A percentile compares a stretch with the other conserved stretches of the same genome.
These are phyloP conservation scores for Wickerhamiella musiphila DNA, from an alignment of 805 yeast genomes.

Conservation along the genomic window DNA sequence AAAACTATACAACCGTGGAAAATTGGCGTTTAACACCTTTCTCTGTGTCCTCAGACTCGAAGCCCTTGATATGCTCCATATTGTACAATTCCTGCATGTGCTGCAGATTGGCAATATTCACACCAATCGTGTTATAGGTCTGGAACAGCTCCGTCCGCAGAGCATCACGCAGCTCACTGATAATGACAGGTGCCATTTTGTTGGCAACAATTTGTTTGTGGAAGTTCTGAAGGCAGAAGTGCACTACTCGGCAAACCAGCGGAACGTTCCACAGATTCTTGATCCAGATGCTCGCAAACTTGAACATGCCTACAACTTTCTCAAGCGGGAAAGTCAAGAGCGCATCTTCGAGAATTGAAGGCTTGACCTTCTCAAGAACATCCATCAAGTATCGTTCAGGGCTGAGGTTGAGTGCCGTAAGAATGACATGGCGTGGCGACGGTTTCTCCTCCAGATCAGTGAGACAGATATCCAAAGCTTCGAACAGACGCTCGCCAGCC, in stretches of 20 bases:
- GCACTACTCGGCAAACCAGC: conserved; percentile 54
- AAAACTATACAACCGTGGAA: neutral
- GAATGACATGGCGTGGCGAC: conserved; percentile 39
- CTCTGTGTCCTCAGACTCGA: conserved; percentile 32
- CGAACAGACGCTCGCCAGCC: conserved; percentile 85
- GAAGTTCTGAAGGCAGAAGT: conserved; percentile 55
- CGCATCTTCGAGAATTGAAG: conserved; percentile 86
- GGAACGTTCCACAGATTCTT: conserved; percentile 32
- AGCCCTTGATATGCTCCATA: conserved; percentile 53
- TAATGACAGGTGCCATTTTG: conserved; percentile 31
- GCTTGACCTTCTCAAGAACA: conserved; percentile 48
- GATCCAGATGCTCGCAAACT: conserved; percentile 65
- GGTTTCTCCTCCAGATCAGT: conserved; percentile 38
- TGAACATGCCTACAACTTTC: conserved; percentile 50
- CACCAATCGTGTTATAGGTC: conserved; percentile 51
- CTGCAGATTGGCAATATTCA: conserved; percentile 67
- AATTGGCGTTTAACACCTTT: conserved; percentile 1
- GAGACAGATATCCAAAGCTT: conserved; percentile 71
- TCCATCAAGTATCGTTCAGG: conserved; percentile 72
- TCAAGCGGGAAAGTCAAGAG: conserved; percentile 81
- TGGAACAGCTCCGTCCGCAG: conserved; percentile 38
- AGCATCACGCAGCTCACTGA: conserved; percentile 43
- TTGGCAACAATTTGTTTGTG: conserved; percentile 54
- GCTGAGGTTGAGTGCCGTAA: conserved; percentile 48
- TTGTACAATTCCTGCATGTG: conserved; percentile 67